Conservation (phyloP, 805 yeast genomes). For the Metschnikowia lochheadii region DNA sequence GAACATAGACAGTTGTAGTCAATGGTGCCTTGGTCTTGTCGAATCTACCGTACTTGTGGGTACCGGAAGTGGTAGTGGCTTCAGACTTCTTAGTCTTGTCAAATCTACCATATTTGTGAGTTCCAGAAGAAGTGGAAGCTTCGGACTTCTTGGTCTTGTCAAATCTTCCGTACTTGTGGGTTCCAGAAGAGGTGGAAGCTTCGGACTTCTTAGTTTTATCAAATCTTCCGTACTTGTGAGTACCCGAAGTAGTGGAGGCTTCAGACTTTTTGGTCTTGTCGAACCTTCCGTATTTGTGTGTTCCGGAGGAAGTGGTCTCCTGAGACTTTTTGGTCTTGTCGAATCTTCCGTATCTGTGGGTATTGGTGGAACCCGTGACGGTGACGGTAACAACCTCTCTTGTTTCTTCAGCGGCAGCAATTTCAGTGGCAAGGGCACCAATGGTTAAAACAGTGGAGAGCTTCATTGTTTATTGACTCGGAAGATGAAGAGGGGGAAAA, state of each 20-base stretch:
- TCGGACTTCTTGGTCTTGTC: slow-evolving; percentile 15
- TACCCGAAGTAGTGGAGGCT: slow-evolving; percentile 19
- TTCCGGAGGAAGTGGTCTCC: slow-evolving; percentile 14
- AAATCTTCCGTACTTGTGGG: slow-evolving; percentile 26
- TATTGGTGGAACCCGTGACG: slow-evolving; percentile 16
- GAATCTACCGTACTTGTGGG: slow-evolving; percentile 33
- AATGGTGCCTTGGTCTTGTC: slow-evolving; percentile 31
- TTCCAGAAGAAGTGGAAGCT: slow-evolving; percentile 20
- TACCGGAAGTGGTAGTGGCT: slow-evolving; percentile 30
- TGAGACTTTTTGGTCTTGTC: slow-evolving; percentile 20
- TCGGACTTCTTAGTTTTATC: slow-evolving; percentile 40
- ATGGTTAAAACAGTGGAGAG: slow-evolving; percentile 15
- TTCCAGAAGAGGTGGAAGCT: slow-evolving; percentile 22
- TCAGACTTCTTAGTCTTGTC: slow-evolving; percentile 35
- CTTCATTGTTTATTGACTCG: slow-evolving; percentile 11
- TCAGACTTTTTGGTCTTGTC: slow-evolving; percentile 17
- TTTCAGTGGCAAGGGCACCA: slow-evolving; percentile 16
- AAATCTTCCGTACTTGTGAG: slow-evolving; percentile 56
- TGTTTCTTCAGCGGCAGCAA: slow-evolving; percentile 14
- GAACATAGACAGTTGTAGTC: slow-evolving; percentile 34
- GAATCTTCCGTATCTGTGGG: slow-evolving; percentile 22
- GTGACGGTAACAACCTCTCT: slow-evolving; percentile 16
- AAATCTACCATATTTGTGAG: slow-evolving; percentile 30
- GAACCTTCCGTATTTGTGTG: slow-evolving; percentile 18
- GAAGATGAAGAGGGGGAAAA: not conserved